Percentiles rank a stretch among this genome's conserved stretches.
phyloP scores from a whole-genome alignment of 1,284 basidiomycete species.

The Rhodotorula sp. region DNA sequence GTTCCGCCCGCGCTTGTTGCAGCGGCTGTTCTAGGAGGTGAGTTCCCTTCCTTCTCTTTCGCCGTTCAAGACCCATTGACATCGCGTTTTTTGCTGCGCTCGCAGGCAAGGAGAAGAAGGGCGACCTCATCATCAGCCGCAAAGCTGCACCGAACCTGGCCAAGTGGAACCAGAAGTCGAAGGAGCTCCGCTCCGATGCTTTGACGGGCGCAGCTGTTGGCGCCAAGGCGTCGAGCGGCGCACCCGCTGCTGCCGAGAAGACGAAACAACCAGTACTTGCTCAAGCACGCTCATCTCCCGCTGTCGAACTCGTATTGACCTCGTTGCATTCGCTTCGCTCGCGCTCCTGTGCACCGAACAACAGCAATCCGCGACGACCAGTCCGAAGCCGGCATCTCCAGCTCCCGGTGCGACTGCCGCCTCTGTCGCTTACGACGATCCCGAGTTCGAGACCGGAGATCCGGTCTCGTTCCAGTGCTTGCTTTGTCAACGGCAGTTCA shows the following conservation, averaged over 20 bases:
- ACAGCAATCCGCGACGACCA: not conserved
- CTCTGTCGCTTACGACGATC: slow-evolving; percentile 52
- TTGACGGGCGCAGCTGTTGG: not conserved
- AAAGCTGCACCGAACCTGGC: slow-evolving; percentile 87
- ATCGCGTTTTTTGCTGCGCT: not conserved
- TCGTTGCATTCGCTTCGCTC: not conserved
- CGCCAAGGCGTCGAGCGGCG: not conserved
- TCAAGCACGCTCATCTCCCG: slow-evolving; percentile 23
- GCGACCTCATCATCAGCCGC: slow-evolving; percentile 78
- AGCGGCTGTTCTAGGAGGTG: slow-evolving; percentile 21
- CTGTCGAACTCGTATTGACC: slow-evolving; percentile 19
- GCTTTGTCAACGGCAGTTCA: slow-evolving; percentile 88
- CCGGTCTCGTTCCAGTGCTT: slow-evolving; percentile 69
- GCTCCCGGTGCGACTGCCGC: slow-evolving; percentile 42
- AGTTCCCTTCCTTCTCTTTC: not conserved
- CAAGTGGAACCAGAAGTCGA: slow-evolving; percentile 92
- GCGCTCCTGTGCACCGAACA: not conserved
- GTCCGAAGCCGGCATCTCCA: not conserved
- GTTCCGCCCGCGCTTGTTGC: not conserved
- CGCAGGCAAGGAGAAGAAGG: slow-evolving; percentile 57
- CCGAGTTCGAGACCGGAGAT: slow-evolving; percentile 63
- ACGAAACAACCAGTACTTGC: slow-evolving; percentile 18
- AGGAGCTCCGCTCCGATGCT: slow-evolving; percentile 59
- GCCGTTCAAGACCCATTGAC: too few species aligned
- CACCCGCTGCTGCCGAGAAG: slow-evolving; percentile 5